Conservation (phyloP, 306 rosid genomes). For the Lablab purpureus region DNA sequence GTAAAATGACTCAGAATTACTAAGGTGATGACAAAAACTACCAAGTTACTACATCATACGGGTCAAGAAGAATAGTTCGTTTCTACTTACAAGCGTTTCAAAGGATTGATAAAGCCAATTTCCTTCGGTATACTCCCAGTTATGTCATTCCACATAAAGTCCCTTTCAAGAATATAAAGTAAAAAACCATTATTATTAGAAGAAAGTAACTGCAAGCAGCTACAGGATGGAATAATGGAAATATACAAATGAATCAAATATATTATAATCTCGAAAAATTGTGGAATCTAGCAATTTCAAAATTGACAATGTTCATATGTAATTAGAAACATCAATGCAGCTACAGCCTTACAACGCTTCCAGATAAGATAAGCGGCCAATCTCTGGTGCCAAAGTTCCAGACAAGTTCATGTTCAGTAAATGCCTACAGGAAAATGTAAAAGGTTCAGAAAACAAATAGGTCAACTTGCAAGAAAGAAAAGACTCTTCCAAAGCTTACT, state of each 20-base stretch:
- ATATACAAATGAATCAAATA: conserved; percentile 21
- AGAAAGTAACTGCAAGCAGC: conserved; percentile 17
- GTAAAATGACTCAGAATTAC: background rate
- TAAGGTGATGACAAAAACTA: background rate
- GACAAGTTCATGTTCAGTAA: conserved; percentile 63
- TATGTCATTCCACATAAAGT: conserved; percentile 90
- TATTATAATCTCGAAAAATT: conserved; percentile 22
- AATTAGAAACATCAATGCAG: conserved; percentile 24
- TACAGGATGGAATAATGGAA: background rate
- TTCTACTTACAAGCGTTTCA: conserved; percentile 78
- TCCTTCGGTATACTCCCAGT: conserved; percentile 85
- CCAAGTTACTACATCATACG: background rate
- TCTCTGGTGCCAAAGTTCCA: conserved; percentile 78
- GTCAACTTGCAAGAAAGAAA: background rate
- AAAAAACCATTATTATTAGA: conserved; percentile 44
- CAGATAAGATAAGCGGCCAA: conserved; percentile 70
- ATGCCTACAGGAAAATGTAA: conserved; percentile 63
- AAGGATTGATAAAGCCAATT: conserved; percentile 75
- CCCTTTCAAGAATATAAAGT: conserved; percentile 59
- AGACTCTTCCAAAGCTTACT: conserved; percentile 31
- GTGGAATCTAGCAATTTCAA: conserved; percentile 11
- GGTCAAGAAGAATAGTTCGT: background rate
- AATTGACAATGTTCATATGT: conserved; percentile 2
- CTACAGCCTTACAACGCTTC: conserved; percentile 66
- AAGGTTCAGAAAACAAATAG: background rate